A percentile compares a stretch with the other conserved stretches of the same genome.
These are phyloP conservation scores for Jasminum sambac DNA, from an alignment of 257 asterid genomes.

Conservation along the genomic window DNA sequence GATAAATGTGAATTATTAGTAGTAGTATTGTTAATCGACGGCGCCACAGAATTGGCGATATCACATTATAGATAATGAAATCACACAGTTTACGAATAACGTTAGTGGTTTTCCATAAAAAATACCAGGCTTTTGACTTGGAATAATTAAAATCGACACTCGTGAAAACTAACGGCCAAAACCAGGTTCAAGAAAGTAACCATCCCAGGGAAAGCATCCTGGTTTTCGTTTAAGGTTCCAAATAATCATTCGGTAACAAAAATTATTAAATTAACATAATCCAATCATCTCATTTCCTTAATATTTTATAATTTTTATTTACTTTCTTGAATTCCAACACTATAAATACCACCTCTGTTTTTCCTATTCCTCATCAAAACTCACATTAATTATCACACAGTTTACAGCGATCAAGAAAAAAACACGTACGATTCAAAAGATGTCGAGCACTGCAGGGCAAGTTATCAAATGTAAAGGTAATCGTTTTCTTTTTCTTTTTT, in stretches of 20 bases:
- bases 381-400: background rate
- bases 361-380: background rate
- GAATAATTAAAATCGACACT: too few species aligned
- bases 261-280: background rate
- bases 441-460: slow-evolving; percentile 41
- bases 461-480: slow-evolving; percentile 49
- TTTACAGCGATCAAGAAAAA: background rate
- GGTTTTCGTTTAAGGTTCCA: background rate
- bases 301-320: background rate
- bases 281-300: background rate
- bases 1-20: too few species aligned
- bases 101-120: too few species aligned
- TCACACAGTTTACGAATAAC: too few species aligned
- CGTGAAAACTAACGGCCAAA: slow-evolving; percentile 3
- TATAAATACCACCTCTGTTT: background rate
- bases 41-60: too few species aligned
- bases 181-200: background rate
- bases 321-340: background rate
- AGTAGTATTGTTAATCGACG: too few species aligned
- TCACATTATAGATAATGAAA: too few species aligned
- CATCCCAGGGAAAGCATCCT: background rate
- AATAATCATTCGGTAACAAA: too few species aligned
- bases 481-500: background rate
- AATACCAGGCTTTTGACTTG: background rate
- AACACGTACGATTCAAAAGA: background rate